A percentile compares a stretch with the other conserved stretches of the same genome.
These are phyloP conservation scores for Panaeolus papilionaceus DNA, from an alignment of 768 basidiomycete species.

Conservation along the genomic window DNA sequence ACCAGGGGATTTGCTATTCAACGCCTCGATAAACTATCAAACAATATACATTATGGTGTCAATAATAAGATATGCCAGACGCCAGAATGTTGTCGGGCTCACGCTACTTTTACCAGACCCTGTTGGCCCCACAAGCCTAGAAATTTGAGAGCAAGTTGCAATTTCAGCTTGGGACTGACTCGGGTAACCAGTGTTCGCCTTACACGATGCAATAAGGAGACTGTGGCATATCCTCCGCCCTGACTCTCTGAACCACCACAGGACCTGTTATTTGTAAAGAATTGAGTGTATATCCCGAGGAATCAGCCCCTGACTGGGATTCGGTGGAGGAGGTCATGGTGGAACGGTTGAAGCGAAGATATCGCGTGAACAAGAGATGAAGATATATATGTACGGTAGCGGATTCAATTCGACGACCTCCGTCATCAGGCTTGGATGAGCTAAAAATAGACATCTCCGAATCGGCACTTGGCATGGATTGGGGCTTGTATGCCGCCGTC, in stretches of 20 bases:
- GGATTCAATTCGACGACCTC: too few species aligned
- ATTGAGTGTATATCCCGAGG: not conserved
- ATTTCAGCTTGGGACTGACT: not conserved
- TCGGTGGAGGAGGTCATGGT: not conserved
- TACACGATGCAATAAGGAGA: not conserved
- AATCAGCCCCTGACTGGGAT: not conserved
- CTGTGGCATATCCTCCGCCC: not conserved
- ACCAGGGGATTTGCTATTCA: not conserved
- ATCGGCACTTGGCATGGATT: too few species aligned
- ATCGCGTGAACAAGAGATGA: too few species aligned
- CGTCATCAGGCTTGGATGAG: too few species aligned
- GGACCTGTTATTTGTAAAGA: not conserved
- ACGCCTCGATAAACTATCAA: not conserved
- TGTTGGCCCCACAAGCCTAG: not conserved
- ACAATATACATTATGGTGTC: too few species aligned
- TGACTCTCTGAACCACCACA: not conserved
- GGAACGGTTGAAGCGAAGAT: not conserved
- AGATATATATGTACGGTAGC: too few species aligned
- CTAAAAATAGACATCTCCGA: too few species aligned
- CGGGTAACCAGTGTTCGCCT: not conserved
- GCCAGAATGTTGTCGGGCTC: not conserved
- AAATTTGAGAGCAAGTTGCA: not conserved
- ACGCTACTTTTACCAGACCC: not conserved
- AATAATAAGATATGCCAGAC: too few species aligned
- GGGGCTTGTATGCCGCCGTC: too few species aligned